Conservation (phyloP, 2,329 filamentous ascomycete species). For the Diaporthe sp. region DNA sequence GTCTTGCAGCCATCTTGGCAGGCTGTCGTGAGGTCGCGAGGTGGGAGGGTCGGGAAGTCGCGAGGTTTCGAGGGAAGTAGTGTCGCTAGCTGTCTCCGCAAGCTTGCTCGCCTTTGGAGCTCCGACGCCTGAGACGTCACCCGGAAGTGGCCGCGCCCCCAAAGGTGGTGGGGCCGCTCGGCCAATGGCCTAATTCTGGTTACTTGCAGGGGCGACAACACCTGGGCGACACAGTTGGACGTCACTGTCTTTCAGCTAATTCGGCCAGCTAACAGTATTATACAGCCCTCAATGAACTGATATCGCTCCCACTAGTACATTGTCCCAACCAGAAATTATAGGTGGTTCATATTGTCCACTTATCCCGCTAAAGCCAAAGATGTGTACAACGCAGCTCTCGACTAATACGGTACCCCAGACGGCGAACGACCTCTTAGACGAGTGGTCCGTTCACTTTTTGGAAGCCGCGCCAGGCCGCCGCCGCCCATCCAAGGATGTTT, state of each 20-base stretch:
- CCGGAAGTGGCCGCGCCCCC: slow-evolving; percentile 2
- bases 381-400: background rate
- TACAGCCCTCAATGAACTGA: background rate
- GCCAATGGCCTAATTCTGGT: slow-evolving; percentile 27
- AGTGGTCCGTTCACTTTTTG: background rate
- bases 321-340: background rate
- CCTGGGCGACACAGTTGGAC: background rate
- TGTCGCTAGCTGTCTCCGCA: background rate
- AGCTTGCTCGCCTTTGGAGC: slow-evolving; percentile 13
- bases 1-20: slow-evolving; percentile 58
- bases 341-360: too few species aligned
- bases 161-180: background rate
- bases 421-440: background rate
- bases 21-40: slow-evolving; percentile 23
- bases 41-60: slow-evolving; percentile 4
- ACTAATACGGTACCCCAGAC: background rate
- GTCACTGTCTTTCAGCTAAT: background rate
- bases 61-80: background rate
- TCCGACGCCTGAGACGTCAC: slow-evolving; percentile 29
- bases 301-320: background rate
- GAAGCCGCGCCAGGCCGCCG: too few species aligned
- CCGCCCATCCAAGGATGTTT: background rate
- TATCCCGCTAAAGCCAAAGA: background rate
- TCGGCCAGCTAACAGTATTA: background rate
- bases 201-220: background rate